A percentile compares a stretch with the other conserved stretches of the same genome.
Conservation (phyloP, 495 filamentous ascomycete genomes). For the Podospora comata region DNA sequence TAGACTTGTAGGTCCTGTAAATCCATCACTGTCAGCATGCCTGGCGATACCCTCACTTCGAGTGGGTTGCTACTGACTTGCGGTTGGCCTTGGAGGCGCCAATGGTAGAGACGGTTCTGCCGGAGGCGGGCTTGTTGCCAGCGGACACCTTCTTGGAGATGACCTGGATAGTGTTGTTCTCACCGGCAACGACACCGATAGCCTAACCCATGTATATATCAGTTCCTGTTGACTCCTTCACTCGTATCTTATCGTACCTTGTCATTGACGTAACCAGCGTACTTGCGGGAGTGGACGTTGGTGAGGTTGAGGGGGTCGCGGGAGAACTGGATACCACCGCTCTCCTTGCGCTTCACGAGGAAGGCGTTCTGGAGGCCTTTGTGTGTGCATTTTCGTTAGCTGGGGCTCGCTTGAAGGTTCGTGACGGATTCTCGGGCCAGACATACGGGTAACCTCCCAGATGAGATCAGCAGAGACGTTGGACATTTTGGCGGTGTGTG, state of each 20-base stretch:
- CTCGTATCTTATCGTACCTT: conserved; percentile 60
- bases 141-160: conserved; percentile 78
- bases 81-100: conserved; percentile 64
- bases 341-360: conserved; percentile 81
- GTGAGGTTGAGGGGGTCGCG: conserved; percentile 85
- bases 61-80: conserved; percentile 63
- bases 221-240: conserved; percentile 22
- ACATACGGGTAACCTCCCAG: conserved; percentile 88
- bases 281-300: conserved; percentile 90
- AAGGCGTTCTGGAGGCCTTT: conserved; percentile 76
- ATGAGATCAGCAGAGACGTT: conserved; percentile 82
- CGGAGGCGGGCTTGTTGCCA: conserved; percentile 65
- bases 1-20: conserved; percentile 77
- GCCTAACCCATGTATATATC: conserved; percentile 54
- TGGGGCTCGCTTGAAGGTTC: background rate
- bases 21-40: conserved; percentile 27
- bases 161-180: conserved; percentile 69
- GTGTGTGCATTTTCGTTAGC: conserved; percentile 10
- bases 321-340: conserved; percentile 81
- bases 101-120: conserved; percentile 61
- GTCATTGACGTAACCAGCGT: conserved; percentile 85
- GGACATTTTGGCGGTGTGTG: conserved; percentile 44
- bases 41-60: conserved; percentile 4
- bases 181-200: conserved; percentile 64
- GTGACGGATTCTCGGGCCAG: background rate